Percentiles rank a stretch among this genome's conserved stretches.
phyloP scores from a whole-genome alignment of 331 rosid genomes.

The Rosa hybrid region DNA sequence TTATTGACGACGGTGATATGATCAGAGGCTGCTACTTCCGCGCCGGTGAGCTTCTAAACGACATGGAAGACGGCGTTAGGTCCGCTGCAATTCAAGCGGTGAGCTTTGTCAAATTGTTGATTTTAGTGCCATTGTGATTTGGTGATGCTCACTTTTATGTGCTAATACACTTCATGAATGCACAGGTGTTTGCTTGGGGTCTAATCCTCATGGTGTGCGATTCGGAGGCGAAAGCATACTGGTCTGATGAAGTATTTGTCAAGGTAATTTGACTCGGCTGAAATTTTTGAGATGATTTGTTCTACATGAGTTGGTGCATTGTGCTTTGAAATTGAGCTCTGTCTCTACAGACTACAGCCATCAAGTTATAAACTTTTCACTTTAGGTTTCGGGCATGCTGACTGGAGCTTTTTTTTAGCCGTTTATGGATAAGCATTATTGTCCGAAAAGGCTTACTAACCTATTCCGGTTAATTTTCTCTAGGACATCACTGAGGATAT shows the following conservation, averaged over 20 bases:
- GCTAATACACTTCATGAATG: conserved; percentile 8
- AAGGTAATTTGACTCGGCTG: conserved; percentile 48
- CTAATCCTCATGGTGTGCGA: conserved; percentile 47
- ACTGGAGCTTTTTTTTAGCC: not conserved
- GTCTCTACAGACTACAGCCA: not conserved
- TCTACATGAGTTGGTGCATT: not conserved
- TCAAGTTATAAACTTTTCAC: not conserved
- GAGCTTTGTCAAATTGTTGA: conserved; percentile 26
- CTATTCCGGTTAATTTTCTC: conserved; percentile 24
- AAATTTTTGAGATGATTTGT: not conserved
- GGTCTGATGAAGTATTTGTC: conserved; percentile 67
- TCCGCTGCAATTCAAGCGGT: conserved; percentile 62
- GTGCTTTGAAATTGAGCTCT: not conserved
- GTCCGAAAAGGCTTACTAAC: conserved; percentile 2
- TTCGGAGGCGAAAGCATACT: conserved; percentile 49
- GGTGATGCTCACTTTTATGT: not conserved
- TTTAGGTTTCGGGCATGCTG: not conserved
- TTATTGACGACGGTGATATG: conserved; percentile 43
- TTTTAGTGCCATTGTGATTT: not conserved
- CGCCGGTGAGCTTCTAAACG: conserved; percentile 66
- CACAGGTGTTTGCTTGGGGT: conserved; percentile 83
- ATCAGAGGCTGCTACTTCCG: conserved; percentile 63
- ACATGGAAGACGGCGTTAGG: conserved; percentile 64
- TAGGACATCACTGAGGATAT: conserved; percentile 35
- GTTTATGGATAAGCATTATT: not conserved